Percentiles rank a stretch among this genome's conserved stretches.
These are phyloP conservation scores for Streptanthus diversifolius DNA, from an alignment of 345 rosid genomes.

Conservation along the genomic window DNA sequence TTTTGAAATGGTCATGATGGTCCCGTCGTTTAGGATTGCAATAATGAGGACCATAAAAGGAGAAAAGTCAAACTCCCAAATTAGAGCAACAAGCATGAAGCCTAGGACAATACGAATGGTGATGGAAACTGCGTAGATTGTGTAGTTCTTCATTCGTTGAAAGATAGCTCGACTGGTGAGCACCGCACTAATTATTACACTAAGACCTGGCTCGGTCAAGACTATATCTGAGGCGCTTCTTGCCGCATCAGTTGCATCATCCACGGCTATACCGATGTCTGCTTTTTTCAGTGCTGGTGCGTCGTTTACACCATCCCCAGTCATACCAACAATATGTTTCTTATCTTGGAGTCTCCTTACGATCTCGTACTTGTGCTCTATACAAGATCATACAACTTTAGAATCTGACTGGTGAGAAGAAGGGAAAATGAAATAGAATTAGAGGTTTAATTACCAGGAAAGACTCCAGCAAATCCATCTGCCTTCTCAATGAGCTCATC, in stretches of 20 bases:
- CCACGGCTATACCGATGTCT: constrained; percentile 92
- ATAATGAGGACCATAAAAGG: constrained; percentile 86
- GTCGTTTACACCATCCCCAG: constrained; percentile 96
- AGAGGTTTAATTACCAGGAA: constrained; percentile 52
- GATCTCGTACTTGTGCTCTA: constrained; percentile 94
- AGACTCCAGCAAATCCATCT: constrained; percentile 94
- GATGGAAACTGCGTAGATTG: constrained; percentile 84
- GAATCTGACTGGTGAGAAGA: background rate
- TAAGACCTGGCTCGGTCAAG: constrained; percentile 87
- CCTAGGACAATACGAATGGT: constrained; percentile 91
- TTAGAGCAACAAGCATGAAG: constrained; percentile 61
- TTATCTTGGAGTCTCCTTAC: constrained; percentile 78
- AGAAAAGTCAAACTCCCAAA: constrained; percentile 78
- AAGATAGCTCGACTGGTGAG: constrained; percentile 90
- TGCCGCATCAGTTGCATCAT: constrained; percentile 95
- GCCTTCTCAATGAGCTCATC: constrained; percentile 95
- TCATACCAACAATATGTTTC: constrained; percentile 95
- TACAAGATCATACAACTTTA: background rate
- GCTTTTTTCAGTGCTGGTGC: constrained; percentile 93
- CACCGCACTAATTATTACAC: constrained; percentile 86
- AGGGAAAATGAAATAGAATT: background rate
- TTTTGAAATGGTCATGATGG: constrained; percentile 91
- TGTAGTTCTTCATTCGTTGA: constrained; percentile 95
- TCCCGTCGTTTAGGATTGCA: constrained; percentile 81
- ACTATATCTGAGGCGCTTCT: constrained; percentile 88